Evolutionary conservation across 352 stramenopile species (phyloP).

Genomic region (Phytophthora pini): DNA sequence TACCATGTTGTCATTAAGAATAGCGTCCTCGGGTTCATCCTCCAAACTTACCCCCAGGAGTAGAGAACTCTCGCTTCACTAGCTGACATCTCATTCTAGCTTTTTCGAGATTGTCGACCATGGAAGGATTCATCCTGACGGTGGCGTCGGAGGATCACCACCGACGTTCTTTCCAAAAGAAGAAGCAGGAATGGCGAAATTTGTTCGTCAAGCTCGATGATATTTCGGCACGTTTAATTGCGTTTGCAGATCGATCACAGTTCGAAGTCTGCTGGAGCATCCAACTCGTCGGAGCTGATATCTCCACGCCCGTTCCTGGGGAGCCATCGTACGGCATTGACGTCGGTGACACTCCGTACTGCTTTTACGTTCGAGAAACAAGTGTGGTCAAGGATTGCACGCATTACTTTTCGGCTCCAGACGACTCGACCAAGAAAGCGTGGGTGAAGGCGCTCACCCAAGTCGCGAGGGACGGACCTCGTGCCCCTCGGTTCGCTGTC

Average conservation of each 20-base stretch:
- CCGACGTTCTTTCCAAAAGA: slow-evolving; percentile 15
- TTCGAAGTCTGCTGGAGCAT: slow-evolving; percentile 59
- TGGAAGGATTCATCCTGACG: slow-evolving; percentile 61
- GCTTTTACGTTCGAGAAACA: slow-evolving; percentile 65
- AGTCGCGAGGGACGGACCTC: slow-evolving; percentile 51
- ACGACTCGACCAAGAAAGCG: slow-evolving; percentile 58
- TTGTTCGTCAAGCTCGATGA: slow-evolving; percentile 71
- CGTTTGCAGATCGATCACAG: slow-evolving; percentile 59
- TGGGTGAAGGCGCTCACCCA: slow-evolving; percentile 61
- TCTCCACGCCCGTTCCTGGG: slow-evolving; percentile 62
- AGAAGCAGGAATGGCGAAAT: slow-evolving; percentile 52
- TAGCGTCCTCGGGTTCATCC: slow-evolving; percentile 13
- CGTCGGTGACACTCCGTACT: slow-evolving; percentile 57
- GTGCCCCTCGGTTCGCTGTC: slow-evolving; percentile 45
- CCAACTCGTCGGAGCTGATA: slow-evolving; percentile 52
- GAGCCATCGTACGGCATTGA: slow-evolving; percentile 56
- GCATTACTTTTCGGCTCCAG: slow-evolving; percentile 46
- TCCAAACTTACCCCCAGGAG: slow-evolving; percentile 8
- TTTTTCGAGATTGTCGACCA: slow-evolving; percentile 3
- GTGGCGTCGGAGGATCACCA: slow-evolving; percentile 36
- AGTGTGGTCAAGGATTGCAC: slow-evolving; percentile 41
- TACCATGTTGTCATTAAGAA: slow-evolving; percentile 3
- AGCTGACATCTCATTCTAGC: not conserved
- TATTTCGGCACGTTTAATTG: slow-evolving; percentile 67
- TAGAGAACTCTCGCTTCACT: not conserved